Conservation (phyloP, 192 early-diverging fungal genomes). For the Backusella sp. region DNA sequence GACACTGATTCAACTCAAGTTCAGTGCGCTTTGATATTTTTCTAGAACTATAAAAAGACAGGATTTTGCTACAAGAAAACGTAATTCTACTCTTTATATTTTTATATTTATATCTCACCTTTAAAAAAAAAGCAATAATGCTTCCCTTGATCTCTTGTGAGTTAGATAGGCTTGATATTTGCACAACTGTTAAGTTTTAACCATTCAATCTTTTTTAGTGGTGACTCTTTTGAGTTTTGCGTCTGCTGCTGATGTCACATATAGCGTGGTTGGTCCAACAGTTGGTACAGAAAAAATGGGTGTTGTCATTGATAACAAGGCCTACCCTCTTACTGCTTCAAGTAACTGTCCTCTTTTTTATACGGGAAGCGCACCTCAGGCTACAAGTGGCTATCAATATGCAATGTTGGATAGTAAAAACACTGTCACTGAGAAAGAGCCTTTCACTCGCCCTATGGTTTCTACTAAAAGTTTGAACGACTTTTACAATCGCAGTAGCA, state of each 20-base stretch:
- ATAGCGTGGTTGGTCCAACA: background rate
- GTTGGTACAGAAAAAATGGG: background rate
- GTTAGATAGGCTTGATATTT: background rate
- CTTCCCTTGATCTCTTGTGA: background rate
- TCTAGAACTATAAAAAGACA: background rate
- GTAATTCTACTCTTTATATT: background rate
- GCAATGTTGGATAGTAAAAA: background rate
- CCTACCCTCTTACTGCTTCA: background rate
- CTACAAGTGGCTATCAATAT: background rate
- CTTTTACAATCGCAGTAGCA: background rate
- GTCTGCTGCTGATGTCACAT: background rate
- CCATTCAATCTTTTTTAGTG: background rate
- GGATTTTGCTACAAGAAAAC: background rate
- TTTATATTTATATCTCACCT: background rate
- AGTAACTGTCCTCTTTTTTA: background rate
- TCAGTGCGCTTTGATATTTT: background rate
- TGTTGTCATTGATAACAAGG: background rate
- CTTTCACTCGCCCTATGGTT: background rate
- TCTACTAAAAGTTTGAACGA: background rate
- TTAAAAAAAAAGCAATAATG: background rate
- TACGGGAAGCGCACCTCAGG: conserved; percentile 1
- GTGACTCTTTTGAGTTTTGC: background rate
- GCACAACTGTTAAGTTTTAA: background rate
- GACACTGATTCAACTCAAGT: background rate
- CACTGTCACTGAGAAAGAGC: background rate